Conservation (phyloP, 1,284 basidiomycete genomes). For the Sporisorium scitamineum region DNA sequence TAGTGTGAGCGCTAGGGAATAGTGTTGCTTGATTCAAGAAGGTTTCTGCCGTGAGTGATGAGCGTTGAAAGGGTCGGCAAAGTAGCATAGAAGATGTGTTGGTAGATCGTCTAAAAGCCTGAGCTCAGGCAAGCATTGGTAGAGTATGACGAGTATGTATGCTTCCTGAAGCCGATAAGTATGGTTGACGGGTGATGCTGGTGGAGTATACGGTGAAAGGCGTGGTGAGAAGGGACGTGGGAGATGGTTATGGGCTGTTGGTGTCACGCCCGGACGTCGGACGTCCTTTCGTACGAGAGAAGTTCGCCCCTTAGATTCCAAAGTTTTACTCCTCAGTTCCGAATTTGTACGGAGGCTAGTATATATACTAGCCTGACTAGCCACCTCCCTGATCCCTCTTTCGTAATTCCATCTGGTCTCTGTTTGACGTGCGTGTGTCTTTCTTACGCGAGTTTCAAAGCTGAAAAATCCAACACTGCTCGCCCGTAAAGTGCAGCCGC, state of each 20-base stretch:
- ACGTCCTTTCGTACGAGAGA: too few species aligned
- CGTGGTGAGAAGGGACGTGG: background rate
- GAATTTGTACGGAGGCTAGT: too few species aligned
- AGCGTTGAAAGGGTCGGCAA: too few species aligned
- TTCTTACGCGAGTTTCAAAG: background rate
- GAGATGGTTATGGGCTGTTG: too few species aligned
- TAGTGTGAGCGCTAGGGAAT: background rate
- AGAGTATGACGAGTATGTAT: background rate
- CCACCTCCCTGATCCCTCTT: too few species aligned
- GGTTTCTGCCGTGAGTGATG: background rate
- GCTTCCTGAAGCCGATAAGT: background rate
- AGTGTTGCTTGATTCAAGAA: background rate
- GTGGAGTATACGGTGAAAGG: background rate
- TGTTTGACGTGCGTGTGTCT: background rate
- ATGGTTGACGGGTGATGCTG: background rate
- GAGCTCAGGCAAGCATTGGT: background rate
- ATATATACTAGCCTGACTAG: too few species aligned
- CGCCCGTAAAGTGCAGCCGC: constrained; percentile 24
- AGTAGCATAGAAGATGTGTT: background rate
- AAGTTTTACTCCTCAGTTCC: too few species aligned
- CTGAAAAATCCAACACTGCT: background rate
- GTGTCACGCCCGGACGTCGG: too few species aligned
- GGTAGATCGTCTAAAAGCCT: too few species aligned
- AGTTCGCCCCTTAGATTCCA: too few species aligned
- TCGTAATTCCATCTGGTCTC: too few species aligned